Evolutionary conservation across 2,329 filamentous ascomycete genomes (phyloP).

Genomic region (Xylaria sp.): DNA sequence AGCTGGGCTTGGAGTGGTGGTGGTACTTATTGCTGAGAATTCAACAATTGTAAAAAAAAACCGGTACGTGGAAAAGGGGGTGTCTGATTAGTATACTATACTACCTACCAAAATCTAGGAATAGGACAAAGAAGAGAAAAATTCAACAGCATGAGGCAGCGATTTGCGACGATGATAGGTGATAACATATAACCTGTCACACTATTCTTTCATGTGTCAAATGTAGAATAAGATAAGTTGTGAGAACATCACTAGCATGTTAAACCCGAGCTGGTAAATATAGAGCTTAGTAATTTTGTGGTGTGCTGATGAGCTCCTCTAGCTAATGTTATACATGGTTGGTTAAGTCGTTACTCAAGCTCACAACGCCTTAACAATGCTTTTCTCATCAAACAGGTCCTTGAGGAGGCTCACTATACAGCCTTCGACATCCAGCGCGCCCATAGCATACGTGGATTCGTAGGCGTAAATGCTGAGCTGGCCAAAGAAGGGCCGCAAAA

Average conservation of each 20-base stretch:
- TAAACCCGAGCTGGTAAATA: neutral
- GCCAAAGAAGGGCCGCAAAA: slow-evolving; percentile 88
- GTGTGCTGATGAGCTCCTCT: slow-evolving; percentile 14
- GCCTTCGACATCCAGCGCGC: slow-evolving; percentile 69
- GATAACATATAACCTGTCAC: neutral
- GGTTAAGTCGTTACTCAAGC: slow-evolving; percentile 2
- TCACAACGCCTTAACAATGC: slow-evolving; percentile 68
- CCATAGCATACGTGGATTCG: slow-evolving; percentile 91
- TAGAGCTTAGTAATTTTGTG: neutral
- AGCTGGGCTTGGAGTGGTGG: neutral
- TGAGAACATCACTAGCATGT: neutral
- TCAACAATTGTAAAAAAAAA: neutral
- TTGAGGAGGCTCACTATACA: slow-evolving; percentile 73
- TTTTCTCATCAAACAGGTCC: slow-evolving; percentile 84
- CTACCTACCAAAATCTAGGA: neutral
- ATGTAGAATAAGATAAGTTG: neutral
- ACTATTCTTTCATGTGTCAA: neutral
- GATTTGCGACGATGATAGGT: neutral
- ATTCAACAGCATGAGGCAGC: neutral
- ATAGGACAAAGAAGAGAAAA: neutral
- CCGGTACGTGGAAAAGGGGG: neutral
- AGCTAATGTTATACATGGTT: slow-evolving; percentile 27
- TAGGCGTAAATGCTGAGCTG: slow-evolving; percentile 94
- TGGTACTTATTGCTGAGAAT: neutral
- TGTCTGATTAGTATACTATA: neutral